A percentile compares a stretch with the other conserved stretches of the same genome.
These are phyloP conservation scores for Erodium chrysanthum DNA, from an alignment of 441 rosid genomes.

Conservation along the genomic window DNA sequence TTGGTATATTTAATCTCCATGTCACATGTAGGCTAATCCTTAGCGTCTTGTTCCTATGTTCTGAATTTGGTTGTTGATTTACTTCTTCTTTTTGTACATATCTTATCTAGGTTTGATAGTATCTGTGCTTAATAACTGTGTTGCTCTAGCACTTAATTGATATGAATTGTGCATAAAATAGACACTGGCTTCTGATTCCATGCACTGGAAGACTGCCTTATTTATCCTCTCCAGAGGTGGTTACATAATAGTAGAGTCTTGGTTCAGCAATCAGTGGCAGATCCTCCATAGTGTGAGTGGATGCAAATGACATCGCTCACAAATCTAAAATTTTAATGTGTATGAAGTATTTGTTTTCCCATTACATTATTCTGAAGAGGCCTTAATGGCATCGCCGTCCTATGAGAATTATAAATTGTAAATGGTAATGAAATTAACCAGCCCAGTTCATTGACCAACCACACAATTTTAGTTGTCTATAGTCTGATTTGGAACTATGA, in stretches of 20 bases:
- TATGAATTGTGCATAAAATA: no score
- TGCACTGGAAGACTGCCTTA: no score
- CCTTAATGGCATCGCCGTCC: neutral
- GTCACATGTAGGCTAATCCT: neutral
- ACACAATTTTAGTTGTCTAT: neutral
- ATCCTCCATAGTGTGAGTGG: no score
- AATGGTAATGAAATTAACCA: neutral
- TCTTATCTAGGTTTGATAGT: neutral
- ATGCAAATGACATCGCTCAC: no score
- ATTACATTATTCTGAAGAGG: neutral
- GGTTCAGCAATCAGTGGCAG: no score
- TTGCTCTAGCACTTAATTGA: no score
- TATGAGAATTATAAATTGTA: neutral
- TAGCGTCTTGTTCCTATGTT: neutral
- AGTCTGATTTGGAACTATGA: neutral
- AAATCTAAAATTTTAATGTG: no score
- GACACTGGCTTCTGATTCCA: no score
- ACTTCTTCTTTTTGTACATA: neutral
- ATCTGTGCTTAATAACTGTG: neutral
- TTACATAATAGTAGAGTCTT: no score
- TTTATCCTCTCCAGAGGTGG: no score
- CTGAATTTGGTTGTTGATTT: neutral
- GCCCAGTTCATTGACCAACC: neutral
- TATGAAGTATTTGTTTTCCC: neutral
- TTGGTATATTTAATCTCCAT: neutral